These are phyloP conservation scores for Xylaria venustula DNA, from an alignment of 495 filamentous ascomycete species.

Conservation along the genomic window DNA sequence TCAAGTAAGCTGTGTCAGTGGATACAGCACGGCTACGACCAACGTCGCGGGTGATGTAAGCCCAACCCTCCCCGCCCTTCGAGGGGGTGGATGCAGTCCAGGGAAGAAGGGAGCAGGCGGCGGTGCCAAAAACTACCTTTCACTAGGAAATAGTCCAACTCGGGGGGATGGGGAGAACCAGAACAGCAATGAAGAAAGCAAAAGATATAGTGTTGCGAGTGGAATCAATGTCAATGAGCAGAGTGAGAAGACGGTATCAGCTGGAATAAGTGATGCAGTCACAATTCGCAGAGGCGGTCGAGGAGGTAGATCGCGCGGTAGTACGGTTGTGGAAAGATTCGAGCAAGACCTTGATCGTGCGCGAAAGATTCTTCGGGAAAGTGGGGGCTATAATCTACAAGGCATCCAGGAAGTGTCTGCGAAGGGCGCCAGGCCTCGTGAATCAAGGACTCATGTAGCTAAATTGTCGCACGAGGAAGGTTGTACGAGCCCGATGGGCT, in stretches of 20 bases:
- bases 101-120: slow-evolving; percentile 15
- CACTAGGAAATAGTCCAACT: slow-evolving; percentile 17
- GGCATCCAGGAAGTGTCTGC: slow-evolving; percentile 1
- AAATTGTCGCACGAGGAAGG: slow-evolving; percentile 15
- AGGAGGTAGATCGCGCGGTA: slow-evolving; percentile 10
- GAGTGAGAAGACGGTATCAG: neutral
- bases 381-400: slow-evolving; percentile 10
- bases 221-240: neutral
- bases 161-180: neutral
- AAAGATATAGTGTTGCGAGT: neutral
- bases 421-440: neutral
- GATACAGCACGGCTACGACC: slow-evolving; percentile 18
- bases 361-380: slow-evolving; percentile 8
- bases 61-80: slow-evolving; percentile 28
- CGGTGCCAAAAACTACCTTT: slow-evolving; percentile 30
- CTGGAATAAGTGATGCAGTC: neutral
- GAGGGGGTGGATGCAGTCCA: slow-evolving; percentile 31
- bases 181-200: neutral
- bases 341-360: slow-evolving; percentile 13
- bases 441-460: slow-evolving; percentile 3
- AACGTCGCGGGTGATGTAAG: slow-evolving; percentile 12
- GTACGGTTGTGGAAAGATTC: slow-evolving; percentile 17
- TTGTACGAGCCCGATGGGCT: slow-evolving; percentile 24
- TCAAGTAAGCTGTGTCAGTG: slow-evolving; percentile 28
- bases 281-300: neutral